These are phyloP conservation scores for Polytrichum commune DNA, from an alignment of 225 moss, liverwort and hornwort genomes.

Conservation along the genomic window DNA sequence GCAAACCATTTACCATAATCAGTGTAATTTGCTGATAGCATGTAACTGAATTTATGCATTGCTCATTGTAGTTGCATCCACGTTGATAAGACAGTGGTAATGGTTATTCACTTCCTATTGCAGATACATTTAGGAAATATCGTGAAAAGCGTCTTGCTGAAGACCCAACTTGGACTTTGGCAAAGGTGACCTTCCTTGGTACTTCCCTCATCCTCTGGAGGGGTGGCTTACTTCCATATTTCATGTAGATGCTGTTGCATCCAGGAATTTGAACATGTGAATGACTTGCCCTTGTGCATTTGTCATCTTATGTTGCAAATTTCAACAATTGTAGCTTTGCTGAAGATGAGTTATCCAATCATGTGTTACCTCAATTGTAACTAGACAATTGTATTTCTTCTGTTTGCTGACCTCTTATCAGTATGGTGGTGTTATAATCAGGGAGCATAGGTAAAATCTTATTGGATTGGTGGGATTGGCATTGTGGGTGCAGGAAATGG, in stretches of 20 bases:
- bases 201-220: not conserved
- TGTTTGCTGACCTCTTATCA: not conserved
- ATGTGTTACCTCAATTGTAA: not conserved
- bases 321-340: too few species aligned
- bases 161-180: constrained; percentile 86
- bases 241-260: too few species aligned
- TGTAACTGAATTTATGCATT: too few species aligned
- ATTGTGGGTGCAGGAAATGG: constrained; percentile 72
- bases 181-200: constrained; percentile 54
- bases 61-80: too few species aligned
- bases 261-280: too few species aligned
- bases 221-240: not conserved
- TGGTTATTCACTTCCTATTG: constrained; percentile 8
- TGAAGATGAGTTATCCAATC: not conserved
- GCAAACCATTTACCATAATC: too few species aligned
- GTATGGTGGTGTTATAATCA: not conserved
- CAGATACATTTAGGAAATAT: constrained; percentile 94
- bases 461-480: not conserved
- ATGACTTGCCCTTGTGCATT: too few species aligned
- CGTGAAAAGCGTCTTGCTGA: constrained; percentile 74
- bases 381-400: not conserved
- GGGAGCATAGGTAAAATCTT: not conserved
- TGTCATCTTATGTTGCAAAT: too few species aligned
- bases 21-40: too few species aligned
- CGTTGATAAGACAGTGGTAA: too few species aligned